phyloP scores from a whole-genome alignment of 2,329 filamentous ascomycete genomes.

The Alternaria sp. region DNA sequence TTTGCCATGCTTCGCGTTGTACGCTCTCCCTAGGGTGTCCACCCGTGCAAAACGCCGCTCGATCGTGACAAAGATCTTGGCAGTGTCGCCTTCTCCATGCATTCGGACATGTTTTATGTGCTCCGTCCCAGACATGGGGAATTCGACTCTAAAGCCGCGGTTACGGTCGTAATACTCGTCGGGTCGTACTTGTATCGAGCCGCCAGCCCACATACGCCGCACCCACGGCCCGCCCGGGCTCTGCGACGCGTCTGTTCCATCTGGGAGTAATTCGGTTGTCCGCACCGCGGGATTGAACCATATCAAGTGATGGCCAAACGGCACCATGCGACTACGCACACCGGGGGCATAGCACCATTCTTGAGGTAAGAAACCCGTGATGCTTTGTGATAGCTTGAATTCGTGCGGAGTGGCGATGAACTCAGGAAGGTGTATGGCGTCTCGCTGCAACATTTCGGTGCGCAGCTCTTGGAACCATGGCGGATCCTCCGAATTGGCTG shows the following conservation, averaged over 20 bases:
- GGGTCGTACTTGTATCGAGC: slow-evolving; percentile 64
- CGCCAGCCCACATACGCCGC: slow-evolving; percentile 89
- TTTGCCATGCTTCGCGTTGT: background rate
- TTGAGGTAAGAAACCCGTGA: slow-evolving; percentile 30
- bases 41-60: slow-evolving; percentile 58
- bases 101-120: slow-evolving; percentile 56
- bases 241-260: slow-evolving; percentile 85
- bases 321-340: slow-evolving; percentile 48
- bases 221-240: slow-evolving; percentile 74
- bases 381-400: slow-evolving; percentile 65
- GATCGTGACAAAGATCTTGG: slow-evolving; percentile 66
- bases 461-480: slow-evolving; percentile 38
- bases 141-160: slow-evolving; percentile 14
- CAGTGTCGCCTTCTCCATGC: slow-evolving; percentile 56
- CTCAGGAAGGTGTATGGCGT: slow-evolving; percentile 59
- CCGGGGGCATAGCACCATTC: slow-evolving; percentile 12
- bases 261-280: slow-evolving; percentile 69
- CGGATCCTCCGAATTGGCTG: slow-evolving; percentile 12
- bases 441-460: slow-evolving; percentile 54
- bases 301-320: slow-evolving; percentile 79
- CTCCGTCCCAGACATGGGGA: slow-evolving; percentile 47
- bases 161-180: slow-evolving; percentile 8
- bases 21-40: slow-evolving; percentile 21
- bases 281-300: slow-evolving; percentile 80
- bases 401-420: slow-evolving; percentile 65